Evolutionary conservation across 2,329 filamentous ascomycete genomes (phyloP), one percentile per base, ranked within the genome.

Genomic region (Penicillium sp.): DNA sequence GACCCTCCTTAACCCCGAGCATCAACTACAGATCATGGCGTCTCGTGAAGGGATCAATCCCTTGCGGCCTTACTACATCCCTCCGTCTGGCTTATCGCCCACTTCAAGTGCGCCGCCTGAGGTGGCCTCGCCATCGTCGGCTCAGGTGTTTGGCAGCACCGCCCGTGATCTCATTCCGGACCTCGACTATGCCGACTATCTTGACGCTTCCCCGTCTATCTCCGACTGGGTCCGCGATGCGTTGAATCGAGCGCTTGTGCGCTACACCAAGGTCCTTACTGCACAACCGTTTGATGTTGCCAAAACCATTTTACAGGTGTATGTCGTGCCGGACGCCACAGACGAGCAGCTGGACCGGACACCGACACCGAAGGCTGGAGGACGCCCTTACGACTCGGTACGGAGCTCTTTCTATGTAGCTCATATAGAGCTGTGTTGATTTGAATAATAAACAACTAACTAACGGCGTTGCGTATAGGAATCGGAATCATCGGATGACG

Each of bases 201-300:
- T 95, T 18, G 89, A 95, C 50, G 76, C 81, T 18, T 88, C 87
- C 25, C 88, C 87, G 0, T 88, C 88, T 0, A 79, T 84, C 25
- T 78, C 89, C 10, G 86, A 88, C 59, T 87, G 87, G 56, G 77
- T 86, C 36, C 88, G 87, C 66, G 84, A 86, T 55, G 74, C 95
- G 53, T 66, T 95, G 40, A 90, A 97, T 66, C 86, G 91, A 68
- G 82, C 93, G 57, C 68, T 95, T 69, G 95, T 91, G 84, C 92
- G 93, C 67, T 99, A 99, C 73, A 87, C 86, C 12, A 89, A 86
- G 50, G 85, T 95, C 19, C 72, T 97, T 64, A 84, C 95, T 67
- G 87, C 89, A 46, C 93, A 99, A 72, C 93, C 93, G 12, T 97
- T 99, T 69, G 93, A 97, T 76, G 91, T 96, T 50, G 90, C 92